These are phyloP conservation scores for Cyclotella cryptica DNA, from an alignment of 108 stramenopile species.

Conservation along the genomic window DNA sequence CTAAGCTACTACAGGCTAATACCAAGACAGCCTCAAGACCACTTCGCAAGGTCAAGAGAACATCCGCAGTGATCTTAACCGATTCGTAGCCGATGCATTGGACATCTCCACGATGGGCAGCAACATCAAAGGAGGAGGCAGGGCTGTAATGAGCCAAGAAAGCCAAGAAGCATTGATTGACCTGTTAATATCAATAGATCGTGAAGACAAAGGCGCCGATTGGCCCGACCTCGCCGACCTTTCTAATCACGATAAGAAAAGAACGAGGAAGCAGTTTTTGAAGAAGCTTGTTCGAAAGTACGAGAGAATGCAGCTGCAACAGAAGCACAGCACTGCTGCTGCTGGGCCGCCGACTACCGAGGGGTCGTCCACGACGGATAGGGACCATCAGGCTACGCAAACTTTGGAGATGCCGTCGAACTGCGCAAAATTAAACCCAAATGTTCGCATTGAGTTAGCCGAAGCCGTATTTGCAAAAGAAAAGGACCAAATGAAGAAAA, in stretches of 20 bases:
- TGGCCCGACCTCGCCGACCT: not conserved
- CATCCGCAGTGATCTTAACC: too few species aligned
- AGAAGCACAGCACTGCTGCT: slow-evolving; percentile 19
- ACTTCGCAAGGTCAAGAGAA: too few species aligned
- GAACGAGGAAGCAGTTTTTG: slow-evolving; percentile 39
- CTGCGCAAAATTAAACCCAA: slow-evolving; percentile 16
- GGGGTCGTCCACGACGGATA: not conserved
- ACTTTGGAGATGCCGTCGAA: too few species aligned
- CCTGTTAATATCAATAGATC: slow-evolving; percentile 41
- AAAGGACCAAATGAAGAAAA: slow-evolving; percentile 32
- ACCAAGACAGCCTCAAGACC: too few species aligned
- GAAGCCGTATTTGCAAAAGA: slow-evolving; percentile 60
- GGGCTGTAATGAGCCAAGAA: slow-evolving; percentile 56
- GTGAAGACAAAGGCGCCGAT: slow-evolving; percentile 13
- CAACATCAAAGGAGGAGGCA: slow-evolving; percentile 70
- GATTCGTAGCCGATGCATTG: too few species aligned
- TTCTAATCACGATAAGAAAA: slow-evolving; percentile 48
- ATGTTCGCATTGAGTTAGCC: slow-evolving; percentile 61
- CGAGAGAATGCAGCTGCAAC: slow-evolving; percentile 24
- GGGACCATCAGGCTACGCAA: not conserved
- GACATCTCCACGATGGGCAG: slow-evolving; percentile 4
- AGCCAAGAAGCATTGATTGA: slow-evolving; percentile 51
- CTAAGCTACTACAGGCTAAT: too few species aligned
- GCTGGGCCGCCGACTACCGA: not conserved
- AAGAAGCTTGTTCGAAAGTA: slow-evolving; percentile 43